Base-by-base conservation (phyloP, 805 yeast species). In the Zygoascus flipseniorum region DNA sequence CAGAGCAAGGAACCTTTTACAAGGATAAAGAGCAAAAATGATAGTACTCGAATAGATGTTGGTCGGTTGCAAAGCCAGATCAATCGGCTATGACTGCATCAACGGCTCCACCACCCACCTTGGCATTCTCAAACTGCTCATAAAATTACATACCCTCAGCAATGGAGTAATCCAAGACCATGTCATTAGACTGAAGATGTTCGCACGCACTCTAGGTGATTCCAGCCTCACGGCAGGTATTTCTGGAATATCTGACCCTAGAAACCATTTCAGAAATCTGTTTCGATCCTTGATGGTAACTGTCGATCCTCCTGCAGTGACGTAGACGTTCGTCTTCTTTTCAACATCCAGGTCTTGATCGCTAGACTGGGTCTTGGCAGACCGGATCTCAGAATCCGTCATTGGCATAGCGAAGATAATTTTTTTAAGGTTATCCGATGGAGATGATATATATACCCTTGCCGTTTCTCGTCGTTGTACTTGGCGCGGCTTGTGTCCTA, bases 121-220 rank as follows among this genome's bases (percentile, higher is more conserved):
- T 23, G 28, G 28, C 28, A 23, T 4, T 23, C 28, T 23, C 6
- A 23, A 23, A 23, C 3, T 4, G 28, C 28, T 23, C 6, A 23
- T 3, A 6, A 23, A 32, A 14, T 5, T 37, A 39, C 51, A 8
- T 37, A 47, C 51, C 26, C 52, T 44, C 19, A 54, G 48, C 26
- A 54, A 31, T 4, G 54, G 54, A 23, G 54, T 52, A 23, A 54
- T 31, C 57, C 57, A 54, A 8, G 51, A 19, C 50, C 50, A 54
- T 11, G 55, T 48, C 18, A 50, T 13, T 31, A 23, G 11, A 8
- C 53, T 48, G 14, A 54, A 26, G 8, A 48, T 14, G 26, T 28
- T 42, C 6, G 55, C 57, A 16, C 8, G 13, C 19, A 32, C 52
- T 43, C 50, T 47, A n/a, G 53, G 53, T 5, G 50, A 43, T 14